Evolutionary conservation across 78 protist genomes (phyloP).

Genomic region (slime mould (Dictyostelium discoideum)): dicty_2.7 NC_007091.3:2434001-2434500

Average conservation of each 20-base stretch:
- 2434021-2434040: constrained; percentile 7
- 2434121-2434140: background rate
- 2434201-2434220: background rate
- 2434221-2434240: background rate
- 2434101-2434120: background rate
- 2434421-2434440: background rate
- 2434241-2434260: background rate
- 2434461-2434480: background rate
- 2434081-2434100: background rate
- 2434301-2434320: background rate
- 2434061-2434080: background rate
- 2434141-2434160: background rate
- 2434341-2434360: background rate
- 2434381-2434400: background rate
- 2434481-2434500: background rate
- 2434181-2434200: background rate
- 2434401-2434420: background rate
- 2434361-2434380: background rate
- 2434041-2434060: background rate
- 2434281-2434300: background rate
- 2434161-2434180: background rate
- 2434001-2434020: constrained; percentile 35
- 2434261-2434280: background rate
- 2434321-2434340: background rate
- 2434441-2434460: background rate